phyloP scores from a whole-genome alignment of 2,329 filamentous ascomycete species.

The Paramyrothecium roridum region DNA sequence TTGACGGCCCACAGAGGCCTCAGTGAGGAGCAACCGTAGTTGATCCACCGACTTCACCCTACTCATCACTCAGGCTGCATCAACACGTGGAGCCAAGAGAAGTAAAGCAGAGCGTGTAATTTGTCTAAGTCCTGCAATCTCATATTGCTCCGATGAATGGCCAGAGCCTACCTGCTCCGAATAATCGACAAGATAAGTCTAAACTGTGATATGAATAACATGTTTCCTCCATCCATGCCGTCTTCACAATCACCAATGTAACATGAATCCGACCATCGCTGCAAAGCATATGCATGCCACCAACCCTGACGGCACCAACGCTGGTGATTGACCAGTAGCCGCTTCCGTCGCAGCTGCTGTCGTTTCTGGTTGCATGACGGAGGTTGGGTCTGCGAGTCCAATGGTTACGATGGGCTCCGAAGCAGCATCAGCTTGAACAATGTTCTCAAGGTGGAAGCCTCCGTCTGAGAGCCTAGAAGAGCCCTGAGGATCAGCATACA shows the following conservation, averaged over 20 bases:
- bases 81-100: too few species aligned
- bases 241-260: background rate
- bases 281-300: too few species aligned
- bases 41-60: too few species aligned
- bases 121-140: background rate
- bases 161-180: conserved; percentile 1
- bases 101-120: background rate
- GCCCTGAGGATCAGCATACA: background rate
- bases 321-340: too few species aligned
- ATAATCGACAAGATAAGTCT: conserved; percentile 12
- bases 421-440: background rate
- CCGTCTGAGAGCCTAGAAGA: background rate
- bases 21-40: too few species aligned
- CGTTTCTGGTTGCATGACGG: too few species aligned
- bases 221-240: background rate
- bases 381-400: background rate
- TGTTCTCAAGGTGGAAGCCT: background rate
- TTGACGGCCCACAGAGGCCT: background rate
- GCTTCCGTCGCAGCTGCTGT: too few species aligned
- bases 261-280: background rate
- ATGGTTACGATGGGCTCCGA: background rate
- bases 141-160: conserved; percentile 7
- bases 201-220: background rate
- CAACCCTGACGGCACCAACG: too few species aligned
- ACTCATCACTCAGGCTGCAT: too few species aligned